phyloP scores from a whole-genome alignment of 2,329 filamentous ascomycete species.

The Paramyrothecium roridum region DNA sequence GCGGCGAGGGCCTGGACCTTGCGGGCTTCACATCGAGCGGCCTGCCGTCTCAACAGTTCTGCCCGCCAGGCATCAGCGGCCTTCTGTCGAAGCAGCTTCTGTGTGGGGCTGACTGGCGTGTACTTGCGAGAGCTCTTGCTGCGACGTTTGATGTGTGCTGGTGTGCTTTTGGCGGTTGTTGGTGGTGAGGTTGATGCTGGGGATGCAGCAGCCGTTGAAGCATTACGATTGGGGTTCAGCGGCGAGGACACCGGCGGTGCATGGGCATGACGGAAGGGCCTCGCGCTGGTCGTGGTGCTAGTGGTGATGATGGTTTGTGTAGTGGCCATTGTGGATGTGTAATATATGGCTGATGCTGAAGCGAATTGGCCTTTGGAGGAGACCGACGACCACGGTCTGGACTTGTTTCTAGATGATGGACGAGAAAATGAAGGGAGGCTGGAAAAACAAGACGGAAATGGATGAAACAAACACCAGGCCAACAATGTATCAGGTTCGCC shows the following conservation, averaged over 20 bases:
- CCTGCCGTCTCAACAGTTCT: slow-evolving; percentile 24
- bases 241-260: slow-evolving; percentile 20
- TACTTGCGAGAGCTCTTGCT: slow-evolving; percentile 9
- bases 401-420: neutral
- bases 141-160: slow-evolving; percentile 14
- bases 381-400: neutral
- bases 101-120: slow-evolving; percentile 32
- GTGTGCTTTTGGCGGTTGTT: neutral
- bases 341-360: neutral
- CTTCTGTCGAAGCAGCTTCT: slow-evolving; percentile 38
- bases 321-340: neutral
- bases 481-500: neutral
- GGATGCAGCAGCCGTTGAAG: neutral
- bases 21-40: slow-evolving; percentile 15
- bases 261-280: slow-evolving; percentile 9
- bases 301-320: neutral
- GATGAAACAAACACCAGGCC: neutral
- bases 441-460: neutral
- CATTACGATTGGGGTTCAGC: slow-evolving; percentile 17
- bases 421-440: neutral
- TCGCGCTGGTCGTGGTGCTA: neutral
- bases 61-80: slow-evolving; percentile 37
- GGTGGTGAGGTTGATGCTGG: neutral
- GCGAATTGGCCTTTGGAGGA: neutral
- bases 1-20: neutral